phyloP scores from a whole-genome alignment of 1,284 basidiomycete genomes.

The Mycena citricolor region DNA sequence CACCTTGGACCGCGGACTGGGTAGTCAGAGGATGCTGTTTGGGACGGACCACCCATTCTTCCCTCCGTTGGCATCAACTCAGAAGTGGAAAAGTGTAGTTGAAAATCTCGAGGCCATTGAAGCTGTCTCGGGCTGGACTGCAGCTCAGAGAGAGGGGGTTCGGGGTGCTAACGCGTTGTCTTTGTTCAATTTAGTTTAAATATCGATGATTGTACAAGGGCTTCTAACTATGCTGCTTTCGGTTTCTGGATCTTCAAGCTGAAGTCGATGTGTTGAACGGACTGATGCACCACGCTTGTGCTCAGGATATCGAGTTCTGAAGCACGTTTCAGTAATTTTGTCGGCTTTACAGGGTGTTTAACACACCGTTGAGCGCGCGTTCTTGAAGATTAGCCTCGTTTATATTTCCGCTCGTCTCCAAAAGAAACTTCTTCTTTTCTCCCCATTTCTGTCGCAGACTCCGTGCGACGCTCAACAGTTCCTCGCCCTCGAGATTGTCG shows the following conservation, averaged over 20 bases:
- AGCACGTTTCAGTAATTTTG: conserved; percentile 4
- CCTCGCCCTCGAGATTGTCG: conserved; percentile 86
- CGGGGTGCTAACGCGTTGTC: conserved; percentile 69
- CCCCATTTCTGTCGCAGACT: conserved; percentile 75
- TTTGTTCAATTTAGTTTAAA: conserved; percentile 53
- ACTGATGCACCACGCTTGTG: conserved; percentile 91
- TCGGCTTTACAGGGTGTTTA: neutral
- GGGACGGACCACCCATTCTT: conserved; percentile 92
- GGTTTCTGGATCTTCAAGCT: conserved; percentile 87
- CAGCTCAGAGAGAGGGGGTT: conserved; percentile 62
- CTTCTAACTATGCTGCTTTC: conserved; percentile 11
- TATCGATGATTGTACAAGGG: conserved; percentile 13
- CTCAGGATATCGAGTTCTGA: conserved; percentile 94
- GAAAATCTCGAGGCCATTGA: conserved; percentile 82
- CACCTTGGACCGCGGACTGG: conserved; percentile 35
- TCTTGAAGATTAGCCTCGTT: conserved; percentile 80
- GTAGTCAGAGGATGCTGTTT: conserved; percentile 69
- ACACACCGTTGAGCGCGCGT: conserved; percentile 72
- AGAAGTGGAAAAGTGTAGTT: conserved; percentile 80
- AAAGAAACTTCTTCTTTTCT: conserved; percentile 78
- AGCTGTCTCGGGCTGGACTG: conserved; percentile 59
- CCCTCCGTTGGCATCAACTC: conserved; percentile 67
- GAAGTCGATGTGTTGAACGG: conserved; percentile 90
- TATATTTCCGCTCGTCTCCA: conserved; percentile 93
- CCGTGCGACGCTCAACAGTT: conserved; percentile 67